Conservation (phyloP, 2,329 filamentous ascomycete species). For the Microsporum audouinii region DNA sequence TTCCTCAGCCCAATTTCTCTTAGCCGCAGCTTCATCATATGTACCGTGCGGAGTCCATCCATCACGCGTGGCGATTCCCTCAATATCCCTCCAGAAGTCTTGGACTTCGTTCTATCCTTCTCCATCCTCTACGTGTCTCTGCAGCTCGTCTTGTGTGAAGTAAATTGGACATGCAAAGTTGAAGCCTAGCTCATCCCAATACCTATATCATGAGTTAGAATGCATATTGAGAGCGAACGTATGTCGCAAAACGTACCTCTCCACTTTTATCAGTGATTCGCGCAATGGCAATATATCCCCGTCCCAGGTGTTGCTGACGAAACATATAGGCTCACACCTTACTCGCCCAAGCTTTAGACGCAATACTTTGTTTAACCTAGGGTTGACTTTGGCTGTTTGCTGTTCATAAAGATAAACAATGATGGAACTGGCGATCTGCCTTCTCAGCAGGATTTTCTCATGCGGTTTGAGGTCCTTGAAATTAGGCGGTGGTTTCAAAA, state of each 20-base stretch:
- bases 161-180: constrained; percentile 6
- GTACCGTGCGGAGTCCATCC: constrained; percentile 7
- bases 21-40: constrained; percentile 11
- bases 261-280: constrained; percentile 3
- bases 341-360: constrained; percentile 10
- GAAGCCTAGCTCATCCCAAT: neutral
- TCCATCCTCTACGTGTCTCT: constrained; percentile 8
- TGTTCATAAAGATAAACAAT: constrained; percentile 17
- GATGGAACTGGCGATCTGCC: constrained; percentile 9
- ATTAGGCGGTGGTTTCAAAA: constrained; percentile 7
- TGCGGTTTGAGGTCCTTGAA: constrained; percentile 4
- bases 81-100: constrained; percentile 11
- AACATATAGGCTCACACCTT: constrained; percentile 17
- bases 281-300: constrained; percentile 16
- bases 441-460: constrained; percentile 5
- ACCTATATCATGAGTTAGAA: neutral
- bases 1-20: constrained; percentile 1
- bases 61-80: constrained; percentile 2
- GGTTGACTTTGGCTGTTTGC: constrained; percentile 19
- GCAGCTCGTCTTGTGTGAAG: constrained; percentile 10
- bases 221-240: neutral
- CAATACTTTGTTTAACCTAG: constrained; percentile 6
- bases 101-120: constrained; percentile 10
- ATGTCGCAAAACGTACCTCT: neutral
- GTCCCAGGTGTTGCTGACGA: constrained; percentile 22